Evolutionary conservation across 257 asterid genomes (phyloP).

Genomic region (Solanum tarapatanum): DNA sequence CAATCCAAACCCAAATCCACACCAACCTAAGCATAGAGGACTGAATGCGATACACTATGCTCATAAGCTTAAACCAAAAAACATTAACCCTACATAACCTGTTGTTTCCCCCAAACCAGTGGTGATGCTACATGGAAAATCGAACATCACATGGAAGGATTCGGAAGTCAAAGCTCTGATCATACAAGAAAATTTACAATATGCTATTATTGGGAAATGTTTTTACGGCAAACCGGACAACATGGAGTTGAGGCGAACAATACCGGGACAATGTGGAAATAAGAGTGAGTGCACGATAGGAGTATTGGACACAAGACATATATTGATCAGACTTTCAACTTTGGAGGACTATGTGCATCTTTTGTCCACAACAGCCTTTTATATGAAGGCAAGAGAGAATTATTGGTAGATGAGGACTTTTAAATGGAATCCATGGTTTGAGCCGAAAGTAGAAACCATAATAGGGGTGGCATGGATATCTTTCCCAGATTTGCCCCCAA

Average conservation of each 20-base stretch:
- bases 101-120: not conserved
- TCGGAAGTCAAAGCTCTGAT: not conserved
- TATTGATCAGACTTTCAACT: too few relatives aligned
- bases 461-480: not conserved
- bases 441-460: not conserved
- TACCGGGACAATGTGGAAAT: not conserved
- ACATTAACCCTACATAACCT: not conserved
- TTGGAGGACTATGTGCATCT: not conserved
- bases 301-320: not conserved
- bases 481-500: not conserved
- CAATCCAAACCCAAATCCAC: too few relatives aligned
- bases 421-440: not conserved
- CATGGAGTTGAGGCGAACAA: not conserved
- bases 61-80: not conserved
- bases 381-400: not conserved
- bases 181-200: not conserved
- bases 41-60: not conserved
- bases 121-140: not conserved
- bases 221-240: not conserved
- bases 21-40: not conserved
- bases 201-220: not conserved
- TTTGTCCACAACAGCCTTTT: accelerated
- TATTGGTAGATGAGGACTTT: not conserved
- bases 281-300: not conserved
- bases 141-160: not conserved